Conservation (phyloP, 2,329 filamentous ascomycete species). For the Pestalotiopsis sp. region DNA sequence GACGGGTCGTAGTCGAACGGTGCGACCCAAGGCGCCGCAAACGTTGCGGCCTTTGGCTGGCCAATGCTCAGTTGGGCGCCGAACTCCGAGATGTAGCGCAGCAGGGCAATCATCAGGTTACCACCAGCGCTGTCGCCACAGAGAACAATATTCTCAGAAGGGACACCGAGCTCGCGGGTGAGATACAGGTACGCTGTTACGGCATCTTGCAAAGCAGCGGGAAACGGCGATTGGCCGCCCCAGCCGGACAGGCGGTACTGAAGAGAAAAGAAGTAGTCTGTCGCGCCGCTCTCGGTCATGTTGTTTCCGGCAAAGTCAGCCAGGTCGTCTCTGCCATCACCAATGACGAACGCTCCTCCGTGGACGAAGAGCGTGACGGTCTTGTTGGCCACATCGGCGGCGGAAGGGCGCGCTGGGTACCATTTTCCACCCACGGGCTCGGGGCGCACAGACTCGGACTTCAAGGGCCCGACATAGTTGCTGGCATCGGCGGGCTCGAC, state of each 20-base stretch:
- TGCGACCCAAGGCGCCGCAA: conserved; percentile 31
- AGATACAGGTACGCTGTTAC: conserved; percentile 49
- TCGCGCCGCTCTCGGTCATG: conserved; percentile 36
- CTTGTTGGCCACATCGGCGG: background rate
- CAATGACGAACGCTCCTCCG: conserved; percentile 49
- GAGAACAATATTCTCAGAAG: conserved; percentile 42
- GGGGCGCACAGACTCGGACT: conserved; percentile 9
- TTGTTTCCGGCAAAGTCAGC: conserved; percentile 33
- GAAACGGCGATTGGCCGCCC: conserved; percentile 41
- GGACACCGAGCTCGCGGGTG: conserved; percentile 39
- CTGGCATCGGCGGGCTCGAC: background rate
- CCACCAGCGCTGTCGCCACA: conserved; percentile 53
- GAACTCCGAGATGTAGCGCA: conserved; percentile 47
- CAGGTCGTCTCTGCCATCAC: conserved; percentile 43
- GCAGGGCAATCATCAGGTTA: conserved; percentile 44
- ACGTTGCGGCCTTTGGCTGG: conserved; percentile 39
- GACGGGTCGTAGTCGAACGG: conserved; percentile 13
- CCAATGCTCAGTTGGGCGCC: conserved; percentile 35
- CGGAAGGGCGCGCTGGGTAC: conserved; percentile 19
- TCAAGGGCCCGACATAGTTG: conserved; percentile 18
- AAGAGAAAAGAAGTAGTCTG: conserved; percentile 34
- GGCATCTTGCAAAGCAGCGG: conserved; percentile 51
- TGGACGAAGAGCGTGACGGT: conserved; percentile 49
- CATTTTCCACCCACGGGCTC: conserved; percentile 24
- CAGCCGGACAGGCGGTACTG: conserved; percentile 1